Base-by-base conservation (phyloP, 768 basidiomycete species). In the Trametes sanguinea region DNA sequence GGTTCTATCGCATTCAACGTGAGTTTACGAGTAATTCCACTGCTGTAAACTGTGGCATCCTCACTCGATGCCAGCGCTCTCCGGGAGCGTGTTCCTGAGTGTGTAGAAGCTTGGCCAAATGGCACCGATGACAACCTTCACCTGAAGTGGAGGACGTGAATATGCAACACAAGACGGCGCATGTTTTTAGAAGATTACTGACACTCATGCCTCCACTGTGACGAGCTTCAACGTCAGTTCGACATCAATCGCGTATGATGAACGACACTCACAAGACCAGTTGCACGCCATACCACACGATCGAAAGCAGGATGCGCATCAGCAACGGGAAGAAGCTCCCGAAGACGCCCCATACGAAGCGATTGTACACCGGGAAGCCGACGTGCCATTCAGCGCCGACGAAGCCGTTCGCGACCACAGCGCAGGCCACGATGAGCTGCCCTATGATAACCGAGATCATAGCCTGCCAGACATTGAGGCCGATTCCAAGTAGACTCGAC, bases 341-440 rank as follows among this genome's bases (percentile, higher is more conserved):
- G 43, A 43, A 65, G 22, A 65, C 51, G 32, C 66, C 66, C 57
- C 60, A 67, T 2, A 60, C 63, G 43, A 64, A 65, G 29, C 66
- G 60, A n/a, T 60, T 59, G 40, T 62, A 62, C 1, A 64, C 53
- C 14, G 66, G 66, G 40, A 65, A 67, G 11, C 66, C 66, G 51
- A 65, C 58, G 45, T 67, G 66, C 57, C 63, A 67, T 44, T 67
- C 63, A 4, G 66, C 66, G 2, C 66, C 66, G 11, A 64, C 63
- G 53, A 59, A 64, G 9, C 63, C 63, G 39, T 60, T 67, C 0
- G 50, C 63, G 17, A 65, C 63, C 16, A 65, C 63, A 3, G 64
- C 63, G 44, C 45, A 43, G 6, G 54, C 56, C n/a, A 61, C 61
- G 33, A 62, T 57, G 54, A 65, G 46, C 39, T 67, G 27, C 14